Evolutionary conservation across 1,284 basidiomycete genomes (phyloP).

Genomic region (Ceratobasidium sp.): DNA sequence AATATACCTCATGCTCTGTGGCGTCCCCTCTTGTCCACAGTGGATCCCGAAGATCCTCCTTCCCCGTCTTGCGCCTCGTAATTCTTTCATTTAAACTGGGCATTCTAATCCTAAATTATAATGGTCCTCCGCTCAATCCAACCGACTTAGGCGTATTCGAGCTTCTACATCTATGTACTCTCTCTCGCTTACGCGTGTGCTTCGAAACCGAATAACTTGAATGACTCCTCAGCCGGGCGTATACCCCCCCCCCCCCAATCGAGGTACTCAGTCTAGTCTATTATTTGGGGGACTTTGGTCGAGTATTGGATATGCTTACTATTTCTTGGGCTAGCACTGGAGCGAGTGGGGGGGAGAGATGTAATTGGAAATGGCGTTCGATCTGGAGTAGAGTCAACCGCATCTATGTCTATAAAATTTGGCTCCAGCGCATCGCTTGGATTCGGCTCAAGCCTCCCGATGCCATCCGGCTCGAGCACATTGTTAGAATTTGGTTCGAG

Average conservation of each 20-base stretch:
- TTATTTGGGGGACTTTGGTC: slow-evolving; percentile 20
- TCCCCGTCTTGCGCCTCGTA: slow-evolving; percentile 21
- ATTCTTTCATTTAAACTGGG: slow-evolving; percentile 10
- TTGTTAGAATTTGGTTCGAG: neutral
- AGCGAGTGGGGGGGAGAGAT: neutral
- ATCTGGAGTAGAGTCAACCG: neutral
- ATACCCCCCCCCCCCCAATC: slow-evolving; percentile 18
- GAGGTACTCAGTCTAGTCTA: slow-evolving; percentile 26
- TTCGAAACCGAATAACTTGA: slow-evolving; percentile 38
- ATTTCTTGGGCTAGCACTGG: neutral
- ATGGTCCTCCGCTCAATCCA: neutral
- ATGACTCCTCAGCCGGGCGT: slow-evolving; percentile 6
- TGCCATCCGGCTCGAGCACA: neutral
- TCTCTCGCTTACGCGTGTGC: slow-evolving; percentile 19
- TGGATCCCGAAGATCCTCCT: slow-evolving; percentile 11
- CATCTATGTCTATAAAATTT: neutral
- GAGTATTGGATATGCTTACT: slow-evolving; percentile 34
- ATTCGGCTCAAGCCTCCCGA: neutral
- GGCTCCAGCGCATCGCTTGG: neutral
- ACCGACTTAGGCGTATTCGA: neutral
- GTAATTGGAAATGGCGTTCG: neutral
- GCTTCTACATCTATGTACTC: neutral
- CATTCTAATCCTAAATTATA: slow-evolving; percentile 28
- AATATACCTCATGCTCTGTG: too few relatives aligned
- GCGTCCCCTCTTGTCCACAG: too few relatives aligned